These are phyloP conservation scores for Populus ilicifolia DNA, from an alignment of 345 rosid species.

Conservation along the genomic window DNA sequence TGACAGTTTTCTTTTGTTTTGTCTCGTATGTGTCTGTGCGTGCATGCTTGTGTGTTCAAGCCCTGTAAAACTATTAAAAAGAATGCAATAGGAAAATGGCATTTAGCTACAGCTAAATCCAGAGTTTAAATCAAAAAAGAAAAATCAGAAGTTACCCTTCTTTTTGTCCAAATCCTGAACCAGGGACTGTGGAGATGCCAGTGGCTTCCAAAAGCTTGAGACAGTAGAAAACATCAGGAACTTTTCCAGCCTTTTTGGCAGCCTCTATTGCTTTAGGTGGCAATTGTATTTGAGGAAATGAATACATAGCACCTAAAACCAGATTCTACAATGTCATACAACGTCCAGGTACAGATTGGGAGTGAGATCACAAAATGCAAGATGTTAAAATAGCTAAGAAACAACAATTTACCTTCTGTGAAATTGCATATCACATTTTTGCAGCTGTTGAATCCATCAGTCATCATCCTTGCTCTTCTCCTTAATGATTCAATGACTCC, in stretches of 20 bases:
- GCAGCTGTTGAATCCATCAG: constrained; percentile 99
- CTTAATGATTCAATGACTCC: constrained; percentile 88
- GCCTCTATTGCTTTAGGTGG: constrained; percentile 89
- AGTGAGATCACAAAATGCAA: background rate
- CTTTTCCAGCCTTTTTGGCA: constrained; percentile 72
- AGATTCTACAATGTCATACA: background rate
- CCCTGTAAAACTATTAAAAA: background rate
- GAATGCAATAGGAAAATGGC: background rate
- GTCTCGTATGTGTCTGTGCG: background rate
- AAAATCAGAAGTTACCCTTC: constrained; percentile 55
- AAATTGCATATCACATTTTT: constrained; percentile 91
- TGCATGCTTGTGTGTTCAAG: background rate
- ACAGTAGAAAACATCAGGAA: constrained; percentile 95
- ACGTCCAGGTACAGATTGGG: background rate
- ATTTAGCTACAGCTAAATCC: background rate
- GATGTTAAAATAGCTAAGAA: background rate
- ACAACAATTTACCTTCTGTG: constrained; percentile 67
- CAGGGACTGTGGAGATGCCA: constrained; percentile 99
- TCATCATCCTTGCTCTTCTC: constrained; percentile 90
- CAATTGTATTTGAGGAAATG: constrained; percentile 87
- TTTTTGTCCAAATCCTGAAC: constrained; percentile 98
- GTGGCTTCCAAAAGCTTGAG: constrained; percentile 95
- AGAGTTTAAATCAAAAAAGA: background rate
- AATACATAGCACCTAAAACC: constrained; percentile 90
- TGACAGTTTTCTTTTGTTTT: background rate